phyloP scores from a whole-genome alignment of 805 yeast genomes.

The Schwanniomyces polymorphus region DNA sequence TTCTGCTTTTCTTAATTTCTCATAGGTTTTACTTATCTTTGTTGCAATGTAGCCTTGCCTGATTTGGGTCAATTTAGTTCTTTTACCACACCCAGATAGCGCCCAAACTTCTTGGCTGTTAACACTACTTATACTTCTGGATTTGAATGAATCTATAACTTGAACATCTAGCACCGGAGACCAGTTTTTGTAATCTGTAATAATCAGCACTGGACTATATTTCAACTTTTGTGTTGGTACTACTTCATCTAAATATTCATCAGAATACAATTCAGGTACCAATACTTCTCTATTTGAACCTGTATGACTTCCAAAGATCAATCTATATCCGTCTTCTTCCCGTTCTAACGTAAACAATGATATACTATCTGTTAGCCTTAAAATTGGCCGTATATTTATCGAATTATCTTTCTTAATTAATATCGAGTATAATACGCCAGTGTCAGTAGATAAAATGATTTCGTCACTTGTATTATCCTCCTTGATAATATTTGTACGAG shows the following conservation, averaged over 20 bases:
- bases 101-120: slow-evolving; percentile 45
- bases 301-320: slow-evolving; percentile 42
- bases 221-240: slow-evolving; percentile 5
- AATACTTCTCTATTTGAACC: slow-evolving; percentile 38
- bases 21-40: slow-evolving; percentile 24
- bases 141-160: slow-evolving; percentile 25
- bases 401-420: slow-evolving; percentile 17
- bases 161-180: slow-evolving; percentile 46
- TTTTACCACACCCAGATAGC: slow-evolving; percentile 34
- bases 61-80: slow-evolving; percentile 31
- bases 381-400: slow-evolving; percentile 23
- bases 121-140: slow-evolving; percentile 14
- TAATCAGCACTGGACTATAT: slow-evolving; percentile 21
- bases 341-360: slow-evolving; percentile 31
- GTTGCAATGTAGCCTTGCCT: slow-evolving; percentile 30
- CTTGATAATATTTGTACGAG: slow-evolving; percentile 17
- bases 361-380: slow-evolving; percentile 35
- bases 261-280: slow-evolving; percentile 21
- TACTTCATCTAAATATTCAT: slow-evolving; percentile 6
- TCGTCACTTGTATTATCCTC: slow-evolving; percentile 19
- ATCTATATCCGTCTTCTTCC: slow-evolving; percentile 13
- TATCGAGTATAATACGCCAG: slow-evolving; percentile 33
- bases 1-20: slow-evolving; percentile 29
- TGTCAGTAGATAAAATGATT: slow-evolving; percentile 32
- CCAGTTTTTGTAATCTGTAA: slow-evolving; percentile 44